Conservation (phyloP, 257 asterid species). For the Buddleja alternifolia region DNA sequence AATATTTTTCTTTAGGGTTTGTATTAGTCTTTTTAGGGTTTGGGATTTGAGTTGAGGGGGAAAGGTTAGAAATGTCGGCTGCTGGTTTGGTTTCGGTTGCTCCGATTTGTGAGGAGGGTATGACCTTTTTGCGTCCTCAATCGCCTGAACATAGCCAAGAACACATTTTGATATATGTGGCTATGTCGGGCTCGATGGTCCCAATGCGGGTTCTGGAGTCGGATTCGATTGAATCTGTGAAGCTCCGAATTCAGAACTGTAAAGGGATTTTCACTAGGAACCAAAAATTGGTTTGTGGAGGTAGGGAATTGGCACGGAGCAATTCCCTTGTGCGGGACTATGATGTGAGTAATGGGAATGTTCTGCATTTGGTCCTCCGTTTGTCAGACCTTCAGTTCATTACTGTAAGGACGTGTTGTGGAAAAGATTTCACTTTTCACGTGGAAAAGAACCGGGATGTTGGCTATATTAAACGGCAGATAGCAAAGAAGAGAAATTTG, state of each 20-base stretch:
- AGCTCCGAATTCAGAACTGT: constrained; percentile 66
- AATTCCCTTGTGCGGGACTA: constrained; percentile 78
- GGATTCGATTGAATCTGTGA: constrained; percentile 80
- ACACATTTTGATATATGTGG: constrained; percentile 56
- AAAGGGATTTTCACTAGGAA: constrained; percentile 73
- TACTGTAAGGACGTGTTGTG: constrained; percentile 68
- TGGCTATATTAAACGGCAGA: constrained; percentile 70
- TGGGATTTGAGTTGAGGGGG: constrained; percentile 33
- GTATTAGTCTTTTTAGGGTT: constrained; percentile 35
- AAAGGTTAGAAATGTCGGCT: constrained; percentile 57
- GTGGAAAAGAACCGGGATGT: constrained; percentile 73
- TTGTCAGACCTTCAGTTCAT: constrained; percentile 71
- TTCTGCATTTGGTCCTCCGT: constrained; percentile 79
- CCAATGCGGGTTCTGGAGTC: constrained; percentile 77
- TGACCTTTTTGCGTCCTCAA: constrained; percentile 45
- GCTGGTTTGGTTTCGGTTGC: constrained; percentile 70
- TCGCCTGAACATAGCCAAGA: constrained; percentile 55
- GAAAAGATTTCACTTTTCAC: constrained; percentile 75
- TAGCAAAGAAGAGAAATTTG: constrained; percentile 48
- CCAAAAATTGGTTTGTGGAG: constrained; percentile 80
- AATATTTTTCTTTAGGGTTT: constrained; percentile 35
- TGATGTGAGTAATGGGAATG: constrained; percentile 76
- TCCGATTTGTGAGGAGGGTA: constrained; percentile 52
- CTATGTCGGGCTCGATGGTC: constrained; percentile 67
- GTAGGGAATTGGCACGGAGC: constrained; percentile 79